Conservation (phyloP, 768 basidiomycete species). For the Kwoniella heveanensis region DNA sequence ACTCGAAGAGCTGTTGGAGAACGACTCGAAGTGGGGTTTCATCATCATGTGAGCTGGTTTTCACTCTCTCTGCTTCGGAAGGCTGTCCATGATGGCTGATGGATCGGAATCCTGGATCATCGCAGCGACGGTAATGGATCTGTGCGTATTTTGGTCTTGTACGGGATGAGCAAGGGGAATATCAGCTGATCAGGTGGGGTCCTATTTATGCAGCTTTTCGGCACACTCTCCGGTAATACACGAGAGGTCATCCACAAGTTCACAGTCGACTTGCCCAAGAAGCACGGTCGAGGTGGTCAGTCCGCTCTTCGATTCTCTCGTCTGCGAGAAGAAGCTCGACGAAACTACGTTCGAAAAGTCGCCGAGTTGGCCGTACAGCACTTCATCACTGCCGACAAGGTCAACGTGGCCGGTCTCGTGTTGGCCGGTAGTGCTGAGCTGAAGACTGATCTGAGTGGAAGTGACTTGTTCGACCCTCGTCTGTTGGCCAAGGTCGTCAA, state of each 20-base stretch:
- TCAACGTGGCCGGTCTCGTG: constrained; percentile 94
- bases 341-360: constrained; percentile 99
- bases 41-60: constrained; percentile 90
- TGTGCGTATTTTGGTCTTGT: constrained; percentile 20
- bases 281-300: constrained; percentile 99
- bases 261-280: constrained; percentile 98
- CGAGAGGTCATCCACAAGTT: constrained; percentile 98
- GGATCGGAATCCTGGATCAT: neutral
- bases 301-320: constrained; percentile 99
- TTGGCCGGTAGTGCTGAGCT: constrained; percentile 97
- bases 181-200: neutral
- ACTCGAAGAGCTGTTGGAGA: constrained; percentile 91
- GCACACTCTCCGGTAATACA: constrained; percentile 92
- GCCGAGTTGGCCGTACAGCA: constrained; percentile 96
- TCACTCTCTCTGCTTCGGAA: neutral
- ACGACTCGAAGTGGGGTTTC: constrained; percentile 96
- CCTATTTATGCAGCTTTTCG: constrained; percentile 65
- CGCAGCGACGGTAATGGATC: constrained; percentile 69
- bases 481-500: constrained; percentile 91
- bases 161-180: neutral
- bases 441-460: constrained; percentile 95
- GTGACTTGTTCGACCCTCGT: constrained; percentile 92
- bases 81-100: neutral
- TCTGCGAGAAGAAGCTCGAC: constrained; percentile 96
- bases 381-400: constrained; percentile 96